Percentiles rank a stretch among this genome's conserved stretches.
phyloP scores from a whole-genome alignment of 2,329 filamentous ascomycete genomes.

The Hymenoscyphus albidus region DNA sequence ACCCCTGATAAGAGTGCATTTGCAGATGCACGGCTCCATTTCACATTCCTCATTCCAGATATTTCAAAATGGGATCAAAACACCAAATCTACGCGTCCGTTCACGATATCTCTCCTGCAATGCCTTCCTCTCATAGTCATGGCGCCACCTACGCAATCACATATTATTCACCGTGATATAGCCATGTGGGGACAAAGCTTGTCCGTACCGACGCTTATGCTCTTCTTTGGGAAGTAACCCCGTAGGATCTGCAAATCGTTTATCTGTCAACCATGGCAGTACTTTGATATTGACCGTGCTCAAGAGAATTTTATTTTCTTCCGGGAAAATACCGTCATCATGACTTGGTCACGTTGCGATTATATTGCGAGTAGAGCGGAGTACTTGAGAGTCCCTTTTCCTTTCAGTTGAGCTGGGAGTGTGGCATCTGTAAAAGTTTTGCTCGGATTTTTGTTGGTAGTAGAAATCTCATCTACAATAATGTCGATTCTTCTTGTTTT shows the following conservation, averaged over 20 bases:
- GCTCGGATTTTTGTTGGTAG: not conserved
- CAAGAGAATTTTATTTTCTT: not conserved
- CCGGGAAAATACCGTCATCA: not conserved
- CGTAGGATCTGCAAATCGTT: not conserved
- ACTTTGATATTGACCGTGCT: not conserved
- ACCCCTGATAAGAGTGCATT: not conserved
- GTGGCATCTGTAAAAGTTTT: not conserved
- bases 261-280: not conserved
- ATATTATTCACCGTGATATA: not conserved
- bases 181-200: not conserved
- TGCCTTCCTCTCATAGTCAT: constrained; percentile 1
- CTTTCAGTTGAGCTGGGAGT: not conserved
- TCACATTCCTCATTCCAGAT: not conserved
- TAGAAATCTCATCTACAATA: not conserved
- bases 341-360: not conserved
- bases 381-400: not conserved
- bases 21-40: not conserved
- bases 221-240: not conserved
- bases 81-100: no score
- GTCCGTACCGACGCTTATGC: not conserved
- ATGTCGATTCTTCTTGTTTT: not conserved
- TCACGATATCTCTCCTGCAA: not conserved
- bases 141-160: not conserved
- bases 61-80: not conserved
- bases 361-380: not conserved